Evolutionary conservation across 331 rosid species (phyloP), one percentile per base, ranked within the genome.

Genomic region (Quercus phellos): DNA sequence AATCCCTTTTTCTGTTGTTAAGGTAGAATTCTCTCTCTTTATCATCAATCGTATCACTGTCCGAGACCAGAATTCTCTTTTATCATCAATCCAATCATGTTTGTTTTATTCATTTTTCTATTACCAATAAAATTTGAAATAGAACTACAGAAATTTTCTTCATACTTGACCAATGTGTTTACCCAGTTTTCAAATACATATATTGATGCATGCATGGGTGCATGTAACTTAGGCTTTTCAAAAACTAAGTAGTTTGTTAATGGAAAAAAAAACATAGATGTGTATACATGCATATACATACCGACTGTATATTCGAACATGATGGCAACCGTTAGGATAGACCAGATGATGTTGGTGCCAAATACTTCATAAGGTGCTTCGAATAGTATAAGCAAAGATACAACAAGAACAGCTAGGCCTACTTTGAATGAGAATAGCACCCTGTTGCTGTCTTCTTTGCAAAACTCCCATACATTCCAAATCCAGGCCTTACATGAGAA

Each of bases 281-380:
- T 72, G 6, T 51, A 24, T 34, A 18, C 7, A 43, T 26, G 46
- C 30, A 22, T 30, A 38, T 54, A 69, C 90, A 32, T 85, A 90
- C 97, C 96, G 46, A 92, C 93, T 18, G 93, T 90, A 69, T 86
- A 89, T 78, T 92, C 97, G 77, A 90, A 92, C 89, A 90, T 88
- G 55, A 90, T 80, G 80, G 92, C 81, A 78, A 89, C 91, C 43
- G 92, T 92, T 79, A 92, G 88, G 85, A 90, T 89, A 59, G 97
- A 88, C 97, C 97, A 92, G 68, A 92, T 81, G 85, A 89, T 82
- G 76, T 75, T 84, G 79, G 84, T 76, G 17, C 97, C 93, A 68
- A 92, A 89, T 18, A 82, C 79, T 73, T 86, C 86, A 80, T 85
- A 92, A 4, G 96, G 91, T 56, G 96, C 93, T 83, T 79, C 75